These are phyloP conservation scores for Mycena epipterygia DNA, from an alignment of 768 basidiomycete genomes.

Conservation along the genomic window DNA sequence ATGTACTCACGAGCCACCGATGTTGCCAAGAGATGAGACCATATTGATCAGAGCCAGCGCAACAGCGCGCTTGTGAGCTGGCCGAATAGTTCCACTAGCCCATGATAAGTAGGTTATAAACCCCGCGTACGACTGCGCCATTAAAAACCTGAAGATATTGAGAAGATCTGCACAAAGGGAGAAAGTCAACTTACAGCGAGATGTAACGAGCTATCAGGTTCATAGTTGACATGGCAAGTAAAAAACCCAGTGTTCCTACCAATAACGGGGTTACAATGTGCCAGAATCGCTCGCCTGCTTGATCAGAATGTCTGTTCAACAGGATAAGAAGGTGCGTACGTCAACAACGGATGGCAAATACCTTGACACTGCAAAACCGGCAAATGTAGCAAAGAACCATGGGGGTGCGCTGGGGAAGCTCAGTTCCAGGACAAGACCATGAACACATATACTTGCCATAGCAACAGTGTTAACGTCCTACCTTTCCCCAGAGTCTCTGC, in stretches of 20 bases:
- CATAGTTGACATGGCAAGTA: constrained; percentile 75
- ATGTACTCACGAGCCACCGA: constrained; percentile 80
- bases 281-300: constrained; percentile 75
- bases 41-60: constrained; percentile 87
- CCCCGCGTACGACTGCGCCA: constrained; percentile 81
- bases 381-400: constrained; percentile 73
- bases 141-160: constrained; percentile 68
- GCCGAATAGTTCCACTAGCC: constrained; percentile 67
- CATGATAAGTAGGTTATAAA: constrained; percentile 76
- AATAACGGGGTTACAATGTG: constrained; percentile 69
- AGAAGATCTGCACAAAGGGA: constrained; percentile 5
- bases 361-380: constrained; percentile 68
- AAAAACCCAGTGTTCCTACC: constrained; percentile 77
- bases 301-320: constrained; percentile 75
- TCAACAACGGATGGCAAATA: constrained; percentile 37
- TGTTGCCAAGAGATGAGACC: constrained; percentile 86
- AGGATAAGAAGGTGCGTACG: not conserved
- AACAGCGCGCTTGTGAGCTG: constrained; percentile 91
- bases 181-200: constrained; percentile 60
- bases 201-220: constrained; percentile 74
- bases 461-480: constrained; percentile 68
- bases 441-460: not conserved
- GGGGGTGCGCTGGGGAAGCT: constrained; percentile 66
- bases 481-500: constrained; percentile 76
- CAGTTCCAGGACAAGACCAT: not conserved